Evolutionary conservation across 352 stramenopile genomes (phyloP).

Genomic region (Thalassiosira mediterranea): DNA sequence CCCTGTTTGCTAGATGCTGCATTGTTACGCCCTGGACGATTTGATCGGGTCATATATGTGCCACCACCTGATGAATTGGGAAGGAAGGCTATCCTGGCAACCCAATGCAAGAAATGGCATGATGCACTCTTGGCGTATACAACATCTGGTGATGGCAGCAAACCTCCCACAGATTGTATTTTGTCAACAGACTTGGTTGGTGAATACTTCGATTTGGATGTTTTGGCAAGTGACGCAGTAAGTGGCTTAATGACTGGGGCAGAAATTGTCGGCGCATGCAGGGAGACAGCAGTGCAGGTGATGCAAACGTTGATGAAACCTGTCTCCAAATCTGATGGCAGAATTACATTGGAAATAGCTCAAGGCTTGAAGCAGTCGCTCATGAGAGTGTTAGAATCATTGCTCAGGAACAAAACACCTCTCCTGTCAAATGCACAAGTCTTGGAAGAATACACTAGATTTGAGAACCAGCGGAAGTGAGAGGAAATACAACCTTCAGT

Average conservation of each 20-base stretch:
- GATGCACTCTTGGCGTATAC: conserved; percentile 14
- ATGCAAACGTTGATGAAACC: conserved; percentile 29
- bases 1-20: conserved; percentile 94
- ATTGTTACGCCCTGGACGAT: conserved; percentile 90
- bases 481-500: not conserved
- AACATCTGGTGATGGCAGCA: not conserved
- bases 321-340: conserved; percentile 4
- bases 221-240: conserved; percentile 54
- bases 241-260: conserved; percentile 77
- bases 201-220: conserved; percentile 45
- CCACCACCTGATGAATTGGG: conserved; percentile 67
- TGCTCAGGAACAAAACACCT: conserved; percentile 32
- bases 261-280: conserved; percentile 79
- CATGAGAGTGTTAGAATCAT: conserved; percentile 14
- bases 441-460: conserved; percentile 55
- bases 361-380: conserved; percentile 39
- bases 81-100: conserved; percentile 64
- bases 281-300: conserved; percentile 61
- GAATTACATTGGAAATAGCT: conserved; percentile 13
- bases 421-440: conserved; percentile 51
- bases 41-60: conserved; percentile 83
- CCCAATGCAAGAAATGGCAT: conserved; percentile 55
- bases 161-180: not conserved
- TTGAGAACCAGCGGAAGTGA: conserved; percentile 35
- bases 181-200: too few relatives aligned